A percentile compares a stretch with the other conserved stretches of the same genome.
These are phyloP conservation scores for Parafenestella ontariensis DNA, from an alignment of 2,329 filamentous ascomycete species.

Conservation along the genomic window DNA sequence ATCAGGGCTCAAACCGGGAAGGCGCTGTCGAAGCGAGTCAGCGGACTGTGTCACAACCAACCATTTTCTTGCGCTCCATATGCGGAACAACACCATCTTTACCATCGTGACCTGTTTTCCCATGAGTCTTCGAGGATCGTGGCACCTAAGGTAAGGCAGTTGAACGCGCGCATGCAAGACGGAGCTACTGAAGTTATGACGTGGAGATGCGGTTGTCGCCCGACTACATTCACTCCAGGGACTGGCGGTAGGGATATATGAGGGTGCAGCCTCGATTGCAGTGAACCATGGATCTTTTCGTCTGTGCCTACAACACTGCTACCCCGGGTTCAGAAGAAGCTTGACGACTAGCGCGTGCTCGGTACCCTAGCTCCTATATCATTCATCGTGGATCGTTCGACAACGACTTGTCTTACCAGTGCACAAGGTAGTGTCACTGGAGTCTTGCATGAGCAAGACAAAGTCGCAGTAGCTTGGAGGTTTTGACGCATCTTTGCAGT, in stretches of 20 bases:
- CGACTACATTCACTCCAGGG: background rate
- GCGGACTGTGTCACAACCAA: conserved; percentile 1
- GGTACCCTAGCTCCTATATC: background rate
- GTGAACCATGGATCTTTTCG: background rate
- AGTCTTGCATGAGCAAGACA: background rate
- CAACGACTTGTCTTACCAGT: background rate
- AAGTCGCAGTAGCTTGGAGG: background rate
- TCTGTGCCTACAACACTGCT: background rate
- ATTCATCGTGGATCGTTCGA: background rate
- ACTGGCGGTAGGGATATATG: background rate
- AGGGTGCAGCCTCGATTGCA: background rate
- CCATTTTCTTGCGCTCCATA: conserved; percentile 3
- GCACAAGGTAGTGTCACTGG: background rate
- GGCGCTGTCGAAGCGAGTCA: conserved; percentile 1
- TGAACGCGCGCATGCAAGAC: background rate
- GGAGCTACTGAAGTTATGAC: background rate
- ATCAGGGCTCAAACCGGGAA: background rate
- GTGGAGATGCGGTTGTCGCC: background rate
- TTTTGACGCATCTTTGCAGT: background rate
- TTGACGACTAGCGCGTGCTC: background rate
- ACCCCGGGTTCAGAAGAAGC: background rate
- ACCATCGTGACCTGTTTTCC: conserved; percentile 5
- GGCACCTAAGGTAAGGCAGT: background rate
- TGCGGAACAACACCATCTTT: conserved; percentile 1
- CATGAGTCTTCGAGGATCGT: background rate